These are phyloP conservation scores for Rossbeevera mucosa DNA, from an alignment of 768 basidiomycete genomes.

Conservation along the genomic window DNA sequence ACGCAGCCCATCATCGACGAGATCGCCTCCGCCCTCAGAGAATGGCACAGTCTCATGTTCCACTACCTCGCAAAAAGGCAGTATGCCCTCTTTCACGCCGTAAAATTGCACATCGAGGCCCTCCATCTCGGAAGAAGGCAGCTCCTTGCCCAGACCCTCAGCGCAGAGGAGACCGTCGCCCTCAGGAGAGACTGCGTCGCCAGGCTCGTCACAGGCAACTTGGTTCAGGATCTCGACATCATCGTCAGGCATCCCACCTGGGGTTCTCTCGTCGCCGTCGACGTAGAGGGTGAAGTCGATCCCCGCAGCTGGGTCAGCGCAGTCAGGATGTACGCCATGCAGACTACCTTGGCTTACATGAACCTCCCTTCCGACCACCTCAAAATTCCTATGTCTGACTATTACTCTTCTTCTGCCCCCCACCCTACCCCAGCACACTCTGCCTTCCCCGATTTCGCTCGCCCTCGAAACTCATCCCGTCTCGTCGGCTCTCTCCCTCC, in stretches of 20 bases:
- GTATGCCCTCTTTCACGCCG: slow-evolving; percentile 82
- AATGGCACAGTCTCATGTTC: slow-evolving; percentile 93
- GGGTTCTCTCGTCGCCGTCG: slow-evolving; percentile 87
- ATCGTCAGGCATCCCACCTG: slow-evolving; percentile 94
- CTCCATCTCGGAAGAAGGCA: slow-evolving; percentile 91
- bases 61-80: slow-evolving; percentile 86
- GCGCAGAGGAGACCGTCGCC: slow-evolving; percentile 76
- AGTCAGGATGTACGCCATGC: slow-evolving; percentile 88
- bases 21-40: slow-evolving; percentile 91
- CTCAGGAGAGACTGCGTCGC: slow-evolving; percentile 85
- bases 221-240: slow-evolving; percentile 88
- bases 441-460: slow-evolving; percentile 56
- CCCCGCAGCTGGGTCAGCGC: slow-evolving; percentile 83
- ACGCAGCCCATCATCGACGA: slow-evolving; percentile 93
- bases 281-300: slow-evolving; percentile 80
- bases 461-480: slow-evolving; percentile 31
- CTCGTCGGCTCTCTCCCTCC: slow-evolving; percentile 34
- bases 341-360: slow-evolving; percentile 75
- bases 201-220: slow-evolving; percentile 82
- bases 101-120: slow-evolving; percentile 85
- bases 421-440: slow-evolving; percentile 63
- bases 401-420: slow-evolving; percentile 37
- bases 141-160: slow-evolving; percentile 81
- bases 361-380: slow-evolving; percentile 43
- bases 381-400: slow-evolving; percentile 39